These are phyloP conservation scores for Thozetella sp. DNA, from an alignment of 495 filamentous ascomycete genomes.

Conservation along the genomic window DNA sequence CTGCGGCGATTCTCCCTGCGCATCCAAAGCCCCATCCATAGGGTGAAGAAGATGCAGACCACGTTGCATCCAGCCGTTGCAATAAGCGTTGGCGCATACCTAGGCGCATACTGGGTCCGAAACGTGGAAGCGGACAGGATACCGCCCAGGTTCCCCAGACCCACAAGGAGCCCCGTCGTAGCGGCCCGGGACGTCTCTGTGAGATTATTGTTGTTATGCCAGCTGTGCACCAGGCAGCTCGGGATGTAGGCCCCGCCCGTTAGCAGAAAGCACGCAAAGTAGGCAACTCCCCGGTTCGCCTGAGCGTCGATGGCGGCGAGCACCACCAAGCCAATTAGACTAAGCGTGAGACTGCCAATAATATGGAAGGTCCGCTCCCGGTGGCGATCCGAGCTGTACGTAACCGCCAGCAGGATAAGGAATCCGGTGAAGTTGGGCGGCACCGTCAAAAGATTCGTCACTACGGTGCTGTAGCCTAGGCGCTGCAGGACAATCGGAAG, in stretches of 20 bases:
- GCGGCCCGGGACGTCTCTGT: constrained; percentile 29
- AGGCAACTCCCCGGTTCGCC: constrained; percentile 14
- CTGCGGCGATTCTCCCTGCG: neutral
- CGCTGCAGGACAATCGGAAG: constrained; percentile 21
- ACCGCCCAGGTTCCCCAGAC: constrained; percentile 2
- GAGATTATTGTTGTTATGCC: constrained; percentile 24
- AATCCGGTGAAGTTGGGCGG: constrained; percentile 45
- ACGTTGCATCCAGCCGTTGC: neutral
- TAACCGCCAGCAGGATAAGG: constrained; percentile 29
- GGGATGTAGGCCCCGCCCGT: constrained; percentile 17
- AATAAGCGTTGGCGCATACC: neutral
- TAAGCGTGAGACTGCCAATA: constrained; percentile 42
- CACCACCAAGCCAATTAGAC: constrained; percentile 21
- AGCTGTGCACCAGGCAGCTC: constrained; percentile 18
- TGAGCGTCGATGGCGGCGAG: neutral
- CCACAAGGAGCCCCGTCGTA: constrained; percentile 35
- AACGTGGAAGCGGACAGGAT: neutral
- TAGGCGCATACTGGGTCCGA: neutral
- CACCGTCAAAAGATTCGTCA: constrained; percentile 52
- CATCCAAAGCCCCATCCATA: neutral
- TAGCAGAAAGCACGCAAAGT: constrained; percentile 18
- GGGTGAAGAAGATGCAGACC: neutral
- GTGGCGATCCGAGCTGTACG: constrained; percentile 41
- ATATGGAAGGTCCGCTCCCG: constrained; percentile 46
- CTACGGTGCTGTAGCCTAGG: constrained; percentile 35